Evolutionary conservation across 176 grass and related monocot genomes (phyloP), one percentile per base, ranked within the genome.

Genomic region (Ananas comosus): DNA sequence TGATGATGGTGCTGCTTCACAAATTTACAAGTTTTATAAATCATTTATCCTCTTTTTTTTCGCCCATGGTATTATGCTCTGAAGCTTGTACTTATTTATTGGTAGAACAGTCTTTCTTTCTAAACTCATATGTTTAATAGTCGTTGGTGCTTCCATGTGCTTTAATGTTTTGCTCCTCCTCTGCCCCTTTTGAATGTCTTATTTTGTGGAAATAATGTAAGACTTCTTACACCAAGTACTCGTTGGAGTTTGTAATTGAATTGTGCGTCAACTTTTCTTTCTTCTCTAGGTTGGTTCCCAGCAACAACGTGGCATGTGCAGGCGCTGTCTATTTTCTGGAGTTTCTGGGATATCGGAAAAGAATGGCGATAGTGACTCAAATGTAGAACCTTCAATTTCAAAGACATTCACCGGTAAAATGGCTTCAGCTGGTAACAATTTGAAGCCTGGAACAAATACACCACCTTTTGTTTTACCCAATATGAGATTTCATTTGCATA

Each of bases 321-420:
- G 94, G n/a, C 94, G 94, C 42, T 93, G 89, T 72, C 82, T 99
- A 63, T 71, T 99, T 77, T 99, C 88, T 78, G 94, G 93, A 70
- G 66, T 70, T 64, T 53, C 80, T 80, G 74, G 85, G 22, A 65
- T 78, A 72, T 82, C 89, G 68, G 82, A 72, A 67, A 82, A 53
- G 71, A 49, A 71, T 75, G n/a, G 67, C 59, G 49, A 79, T 51
- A 76, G 73, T 48, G 76, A 42, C 33, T 42, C 81, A 71, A 74
- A 42, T 51, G 58, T 64, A 10, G n/a, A 71, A 73, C 11, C 75
- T 58, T 88, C 80, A 59, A 67, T 52, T 23, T 71, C 81, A 53
- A 58, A 66, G 50, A 28, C 77, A 49, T 86, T 77, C 51, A 88
- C 83, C 71, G 77, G 84, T 17, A 88, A 86, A 87, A 80, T 53